Percentiles rank a stretch among this genome's conserved stretches.
Conservation (phyloP, 331 rosid genomes). For the Pyracantha coccinea region DNA sequence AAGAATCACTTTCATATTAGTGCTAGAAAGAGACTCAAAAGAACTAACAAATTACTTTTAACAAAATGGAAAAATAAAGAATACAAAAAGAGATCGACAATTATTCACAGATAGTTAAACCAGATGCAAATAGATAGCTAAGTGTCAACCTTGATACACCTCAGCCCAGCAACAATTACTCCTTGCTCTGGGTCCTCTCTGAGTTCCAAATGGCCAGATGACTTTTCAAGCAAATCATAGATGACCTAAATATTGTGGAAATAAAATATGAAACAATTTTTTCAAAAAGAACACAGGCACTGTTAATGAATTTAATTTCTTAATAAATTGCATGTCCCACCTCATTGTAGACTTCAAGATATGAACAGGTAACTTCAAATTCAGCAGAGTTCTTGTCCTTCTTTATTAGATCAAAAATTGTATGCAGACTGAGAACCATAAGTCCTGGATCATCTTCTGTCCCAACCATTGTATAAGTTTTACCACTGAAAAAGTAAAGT, state of each 20-base stretch:
- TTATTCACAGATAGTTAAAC: background rate
- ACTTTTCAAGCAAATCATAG: conserved; percentile 61
- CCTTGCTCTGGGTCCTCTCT: conserved; percentile 66
- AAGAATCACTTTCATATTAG: background rate
- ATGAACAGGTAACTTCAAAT: conserved; percentile 57
- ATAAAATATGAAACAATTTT: background rate
- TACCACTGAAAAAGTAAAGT: conserved; percentile 31
- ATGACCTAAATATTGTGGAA: conserved; percentile 34
- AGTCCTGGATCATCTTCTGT: conserved; percentile 60
- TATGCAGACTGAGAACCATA: conserved; percentile 57
- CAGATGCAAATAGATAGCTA: background rate
- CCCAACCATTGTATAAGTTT: conserved; percentile 65
- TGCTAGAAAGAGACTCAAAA: background rate
- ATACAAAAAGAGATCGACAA: background rate
- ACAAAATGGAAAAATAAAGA: background rate
- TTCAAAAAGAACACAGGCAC: background rate
- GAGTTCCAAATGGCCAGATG: conserved; percentile 58
- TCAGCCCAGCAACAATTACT: conserved; percentile 48
- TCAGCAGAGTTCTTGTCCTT: conserved; percentile 40
- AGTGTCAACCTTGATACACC: conserved; percentile 42
- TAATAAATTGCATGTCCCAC: conserved; percentile 13
- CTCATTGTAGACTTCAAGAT: conserved; percentile 64
- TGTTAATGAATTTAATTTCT: background rate
- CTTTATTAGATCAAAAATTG: conserved; percentile 44
- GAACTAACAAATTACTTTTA: background rate